Percentiles rank a stretch among this genome's conserved stretches.
These are phyloP conservation scores for Hippophae tibetana DNA, from an alignment of 306 rosid genomes.

Conservation along the genomic window DNA sequence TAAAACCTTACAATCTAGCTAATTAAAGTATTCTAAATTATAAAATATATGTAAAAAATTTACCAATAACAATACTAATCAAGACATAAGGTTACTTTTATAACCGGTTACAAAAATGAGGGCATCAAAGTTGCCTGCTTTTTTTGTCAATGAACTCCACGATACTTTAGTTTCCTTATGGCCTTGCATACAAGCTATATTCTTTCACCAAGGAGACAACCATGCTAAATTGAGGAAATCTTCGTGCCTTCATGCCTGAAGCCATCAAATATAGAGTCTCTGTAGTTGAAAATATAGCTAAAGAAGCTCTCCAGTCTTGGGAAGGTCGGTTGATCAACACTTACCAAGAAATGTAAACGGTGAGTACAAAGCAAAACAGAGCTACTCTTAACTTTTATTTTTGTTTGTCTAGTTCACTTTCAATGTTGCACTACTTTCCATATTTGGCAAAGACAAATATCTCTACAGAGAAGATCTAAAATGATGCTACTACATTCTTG, in stretches of 20 bases:
- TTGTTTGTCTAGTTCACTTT: slow-evolving; percentile 50
- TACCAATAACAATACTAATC: too few species aligned
- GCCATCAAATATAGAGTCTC: slow-evolving; percentile 42
- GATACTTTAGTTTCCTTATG: too few species aligned
- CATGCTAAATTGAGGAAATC: slow-evolving; percentile 71
- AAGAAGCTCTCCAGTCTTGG: slow-evolving; percentile 51
- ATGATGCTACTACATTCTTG: slow-evolving; percentile 69
- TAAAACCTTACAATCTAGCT: too few species aligned
- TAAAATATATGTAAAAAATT: too few species aligned
- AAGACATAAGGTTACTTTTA: too few species aligned
- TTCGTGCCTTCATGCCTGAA: slow-evolving; percentile 78
- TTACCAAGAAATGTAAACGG: slow-evolving; percentile 82
- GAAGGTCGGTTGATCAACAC: slow-evolving; percentile 59
- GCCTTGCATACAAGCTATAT: slow-evolving; percentile 62
- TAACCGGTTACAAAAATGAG: too few species aligned
- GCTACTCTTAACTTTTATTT: not conserved
- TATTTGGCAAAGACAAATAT: slow-evolving; percentile 71
- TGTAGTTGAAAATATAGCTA: slow-evolving; percentile 60
- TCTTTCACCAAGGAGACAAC: slow-evolving; percentile 86
- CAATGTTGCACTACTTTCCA: slow-evolving; percentile 79
- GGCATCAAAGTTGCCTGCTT: too few species aligned
- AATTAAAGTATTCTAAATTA: too few species aligned
- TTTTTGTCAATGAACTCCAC: too few species aligned
- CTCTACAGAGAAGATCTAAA: slow-evolving; percentile 69
- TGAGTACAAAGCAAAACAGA: slow-evolving; percentile 24